phyloP scores from a whole-genome alignment of 805 yeast genomes.

The Metschnikowia kofuensis region DNA sequence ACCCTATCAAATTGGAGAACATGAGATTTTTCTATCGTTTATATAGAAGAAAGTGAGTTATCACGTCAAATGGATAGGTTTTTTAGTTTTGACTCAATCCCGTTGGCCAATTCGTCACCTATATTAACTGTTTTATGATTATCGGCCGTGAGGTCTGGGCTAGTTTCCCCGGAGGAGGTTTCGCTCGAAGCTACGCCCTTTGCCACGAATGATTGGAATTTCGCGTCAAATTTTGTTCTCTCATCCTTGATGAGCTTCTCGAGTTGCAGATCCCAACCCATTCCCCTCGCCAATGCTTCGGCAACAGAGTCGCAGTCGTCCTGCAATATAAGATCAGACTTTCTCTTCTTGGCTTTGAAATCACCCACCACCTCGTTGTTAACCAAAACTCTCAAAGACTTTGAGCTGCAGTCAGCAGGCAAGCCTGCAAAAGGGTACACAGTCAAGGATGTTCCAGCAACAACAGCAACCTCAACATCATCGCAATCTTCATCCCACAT shows the following conservation, averaged over 20 bases:
- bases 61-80: conserved; percentile 6
- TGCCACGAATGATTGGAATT: background rate
- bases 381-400: conserved; percentile 57
- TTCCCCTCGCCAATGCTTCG: conserved; percentile 43
- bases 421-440: conserved; percentile 89
- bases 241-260: conserved; percentile 31
- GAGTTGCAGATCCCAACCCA: conserved; percentile 67
- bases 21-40: conserved; percentile 84
- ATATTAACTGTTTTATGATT: background rate
- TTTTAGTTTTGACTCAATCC: conserved; percentile 8
- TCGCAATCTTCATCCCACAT: conserved; percentile 58
- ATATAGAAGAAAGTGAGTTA: conserved; percentile 49
- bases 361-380: conserved; percentile 81
- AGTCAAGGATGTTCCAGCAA: conserved; percentile 89
- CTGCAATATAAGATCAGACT: conserved; percentile 57
- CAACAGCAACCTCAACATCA: conserved; percentile 66
- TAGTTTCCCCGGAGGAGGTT: too few species aligned
- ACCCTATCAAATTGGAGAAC: conserved; percentile 70
- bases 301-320: conserved; percentile 70
- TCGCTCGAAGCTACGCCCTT: too few species aligned
- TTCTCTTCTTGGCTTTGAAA: conserved; percentile 47
- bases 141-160: too few species aligned
- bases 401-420: conserved; percentile 58
- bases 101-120: conserved; percentile 9
- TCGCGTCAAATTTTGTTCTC: conserved; percentile 5